These are phyloP conservation scores for Tylopilus orsonianus DNA, from an alignment of 1,284 basidiomycete genomes.

Conservation along the genomic window DNA sequence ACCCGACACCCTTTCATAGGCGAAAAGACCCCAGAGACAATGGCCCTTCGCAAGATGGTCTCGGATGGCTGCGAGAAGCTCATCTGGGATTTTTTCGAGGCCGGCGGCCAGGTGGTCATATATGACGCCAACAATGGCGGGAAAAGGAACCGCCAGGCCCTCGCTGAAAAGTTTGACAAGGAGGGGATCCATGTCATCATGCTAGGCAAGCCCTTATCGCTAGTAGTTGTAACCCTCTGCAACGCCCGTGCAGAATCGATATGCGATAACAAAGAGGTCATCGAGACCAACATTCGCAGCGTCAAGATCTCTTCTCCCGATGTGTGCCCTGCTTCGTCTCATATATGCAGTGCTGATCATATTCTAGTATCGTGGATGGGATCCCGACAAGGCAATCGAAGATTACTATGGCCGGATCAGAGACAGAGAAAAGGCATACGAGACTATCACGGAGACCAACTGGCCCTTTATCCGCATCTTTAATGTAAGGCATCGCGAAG, in stretches of 20 bases:
- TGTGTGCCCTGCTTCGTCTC: constrained; percentile 47
- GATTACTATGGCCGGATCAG: constrained; percentile 92
- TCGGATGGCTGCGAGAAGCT: constrained; percentile 82
- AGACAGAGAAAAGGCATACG: constrained; percentile 86
- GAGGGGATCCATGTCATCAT: constrained; percentile 89
- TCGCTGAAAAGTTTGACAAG: constrained; percentile 85
- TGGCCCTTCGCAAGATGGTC: constrained; percentile 72
- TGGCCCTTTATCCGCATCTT: constrained; percentile 96
- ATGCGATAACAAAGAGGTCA: constrained; percentile 89
- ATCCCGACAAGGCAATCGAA: constrained; percentile 85
- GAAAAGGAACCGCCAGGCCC: constrained; percentile 59
- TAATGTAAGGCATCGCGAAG: constrained; percentile 59
- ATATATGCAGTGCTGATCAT: not conserved
- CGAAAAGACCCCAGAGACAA: constrained; percentile 77
- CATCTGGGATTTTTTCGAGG: constrained; percentile 88
- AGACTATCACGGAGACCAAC: constrained; percentile 81
- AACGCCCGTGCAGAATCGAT: constrained; percentile 60
- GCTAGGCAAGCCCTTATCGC: constrained; percentile 60
- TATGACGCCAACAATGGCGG: constrained; percentile 99
- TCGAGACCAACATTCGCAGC: constrained; percentile 91
- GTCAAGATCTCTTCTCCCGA: constrained; percentile 99
- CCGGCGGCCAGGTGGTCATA: constrained; percentile 92
- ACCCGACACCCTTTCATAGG: constrained; percentile 41
- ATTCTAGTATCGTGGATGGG: constrained; percentile 85
- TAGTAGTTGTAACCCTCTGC: not conserved